These are phyloP conservation scores for Selaginella moellendorffii DNA, from an alignment of 75 land plant genomes.

Conservation along the genomic window DNA sequence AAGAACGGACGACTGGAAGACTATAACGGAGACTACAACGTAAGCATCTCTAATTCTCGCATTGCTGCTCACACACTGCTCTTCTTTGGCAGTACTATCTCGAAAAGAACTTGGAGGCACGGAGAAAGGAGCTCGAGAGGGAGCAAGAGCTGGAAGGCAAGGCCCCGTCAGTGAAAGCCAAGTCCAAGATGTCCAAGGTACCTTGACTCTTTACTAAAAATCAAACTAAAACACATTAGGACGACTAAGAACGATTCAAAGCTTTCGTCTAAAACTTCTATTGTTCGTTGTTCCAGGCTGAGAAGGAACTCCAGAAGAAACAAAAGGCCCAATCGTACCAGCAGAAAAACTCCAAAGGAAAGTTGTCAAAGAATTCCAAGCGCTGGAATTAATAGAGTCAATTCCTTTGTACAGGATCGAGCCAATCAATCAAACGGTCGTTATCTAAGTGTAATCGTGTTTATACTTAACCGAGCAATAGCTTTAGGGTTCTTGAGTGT, in stretches of 20 bases:
- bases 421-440: neutral
- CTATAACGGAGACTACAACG: constrained; percentile 86
- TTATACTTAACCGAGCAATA: neutral
- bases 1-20: constrained; percentile 46
- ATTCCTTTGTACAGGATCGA: too few species aligned
- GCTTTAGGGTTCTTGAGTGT: too few species aligned
- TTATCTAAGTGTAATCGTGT: too few species aligned
- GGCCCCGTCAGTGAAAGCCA: constrained; percentile 70
- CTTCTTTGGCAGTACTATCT: constrained; percentile 91
- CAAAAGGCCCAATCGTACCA: constrained; percentile 62
- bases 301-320: constrained; percentile 65
- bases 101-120: constrained; percentile 81
- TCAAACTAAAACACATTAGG: too few species aligned
- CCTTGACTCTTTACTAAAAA: too few species aligned
- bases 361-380: constrained; percentile 61
- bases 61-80: neutral
- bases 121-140: constrained; percentile 55
- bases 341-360: constrained; percentile 58
- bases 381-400: constrained; percentile 59
- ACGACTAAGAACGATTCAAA: too few species aligned
- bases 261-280: too few species aligned
- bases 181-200: constrained; percentile 98
- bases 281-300: too few species aligned
- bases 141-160: constrained; percentile 76
- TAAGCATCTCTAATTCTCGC: constrained; percentile 19